phyloP scores from a whole-genome alignment of 2,329 filamentous ascomycete genomes.

The Paracamarosporium sp. region DNA sequence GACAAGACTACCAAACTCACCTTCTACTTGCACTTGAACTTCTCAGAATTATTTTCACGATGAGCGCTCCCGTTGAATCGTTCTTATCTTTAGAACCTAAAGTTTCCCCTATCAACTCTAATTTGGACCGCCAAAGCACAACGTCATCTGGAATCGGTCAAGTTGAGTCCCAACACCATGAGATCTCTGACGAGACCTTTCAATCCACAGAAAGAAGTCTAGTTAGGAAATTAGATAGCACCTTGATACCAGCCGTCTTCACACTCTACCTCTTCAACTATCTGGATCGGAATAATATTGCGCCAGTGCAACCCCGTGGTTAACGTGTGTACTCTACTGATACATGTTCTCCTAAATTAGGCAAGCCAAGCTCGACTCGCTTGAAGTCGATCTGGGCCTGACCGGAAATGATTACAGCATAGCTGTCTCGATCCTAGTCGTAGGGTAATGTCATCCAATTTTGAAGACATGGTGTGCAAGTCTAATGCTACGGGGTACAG shows the following conservation, averaged over 20 bases:
- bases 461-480: conserved; percentile 82
- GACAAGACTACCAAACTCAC: no score
- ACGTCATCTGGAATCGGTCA: no score
- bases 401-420: conserved; percentile 72
- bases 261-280: conserved; percentile 78
- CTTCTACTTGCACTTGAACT: no score
- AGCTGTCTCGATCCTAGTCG: conserved; percentile 82
- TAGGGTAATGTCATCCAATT: conserved; percentile 83
- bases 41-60: no score
- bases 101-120: no score
- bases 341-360: conserved; percentile 39
- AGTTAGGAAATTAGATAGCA: conserved; percentile 66
- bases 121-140: no score
- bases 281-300: conserved; percentile 74
- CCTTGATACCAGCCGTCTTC: conserved; percentile 71
- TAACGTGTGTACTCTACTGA: background rate
- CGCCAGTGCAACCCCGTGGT: conserved; percentile 37
- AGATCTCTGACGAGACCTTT: no score
- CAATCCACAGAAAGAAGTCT: conserved; percentile 64
- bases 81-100: no score
- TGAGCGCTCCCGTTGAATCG: no score
- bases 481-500: no score
- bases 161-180: no score
- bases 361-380: conserved; percentile 68
- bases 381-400: conserved; percentile 67